phyloP scores from a whole-genome alignment of 1,139 yeast genomes.

The Kazachstania sp. region DNA sequence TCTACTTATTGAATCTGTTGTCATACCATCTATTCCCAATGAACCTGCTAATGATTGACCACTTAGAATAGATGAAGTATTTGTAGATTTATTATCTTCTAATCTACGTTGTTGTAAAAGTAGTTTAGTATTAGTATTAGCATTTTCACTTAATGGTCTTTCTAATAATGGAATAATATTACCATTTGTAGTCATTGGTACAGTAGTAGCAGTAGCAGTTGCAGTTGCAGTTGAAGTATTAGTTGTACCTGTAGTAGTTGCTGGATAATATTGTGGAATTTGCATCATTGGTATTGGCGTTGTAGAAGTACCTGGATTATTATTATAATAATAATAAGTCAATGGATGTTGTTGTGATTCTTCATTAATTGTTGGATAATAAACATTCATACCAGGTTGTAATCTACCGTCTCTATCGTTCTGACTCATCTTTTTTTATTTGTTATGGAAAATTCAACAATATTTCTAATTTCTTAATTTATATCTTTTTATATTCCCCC shows the following conservation, averaged over 20 bases:
- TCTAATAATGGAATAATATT: not conserved
- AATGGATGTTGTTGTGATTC: not conserved
- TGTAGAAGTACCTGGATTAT: not conserved
- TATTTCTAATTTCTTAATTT: no score
- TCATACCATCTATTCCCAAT: not conserved
- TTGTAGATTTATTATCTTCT: slow-evolving; percentile 1
- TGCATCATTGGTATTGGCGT: not conserved
- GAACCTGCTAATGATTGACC: not conserved
- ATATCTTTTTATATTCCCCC: no score
- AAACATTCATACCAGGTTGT: not conserved
- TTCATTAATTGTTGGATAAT: not conserved
- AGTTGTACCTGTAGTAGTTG: not conserved
- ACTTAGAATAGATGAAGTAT: not conserved
- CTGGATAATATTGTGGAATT: not conserved
- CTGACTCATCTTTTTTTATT: not conserved
- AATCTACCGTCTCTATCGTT: not conserved
- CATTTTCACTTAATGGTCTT: slow-evolving; percentile 2
- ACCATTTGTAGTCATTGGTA: not conserved
- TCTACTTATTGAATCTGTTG: not conserved
- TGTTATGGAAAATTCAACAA: no score
- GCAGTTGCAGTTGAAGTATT: not conserved
- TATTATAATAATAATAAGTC: not conserved
- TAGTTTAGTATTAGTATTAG: not conserved
- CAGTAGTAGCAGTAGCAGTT: not conserved
- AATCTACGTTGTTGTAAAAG: not conserved